Base-by-base conservation (phyloP, 164 flowering plant genomes). In the Umbellularia californica region DNA sequence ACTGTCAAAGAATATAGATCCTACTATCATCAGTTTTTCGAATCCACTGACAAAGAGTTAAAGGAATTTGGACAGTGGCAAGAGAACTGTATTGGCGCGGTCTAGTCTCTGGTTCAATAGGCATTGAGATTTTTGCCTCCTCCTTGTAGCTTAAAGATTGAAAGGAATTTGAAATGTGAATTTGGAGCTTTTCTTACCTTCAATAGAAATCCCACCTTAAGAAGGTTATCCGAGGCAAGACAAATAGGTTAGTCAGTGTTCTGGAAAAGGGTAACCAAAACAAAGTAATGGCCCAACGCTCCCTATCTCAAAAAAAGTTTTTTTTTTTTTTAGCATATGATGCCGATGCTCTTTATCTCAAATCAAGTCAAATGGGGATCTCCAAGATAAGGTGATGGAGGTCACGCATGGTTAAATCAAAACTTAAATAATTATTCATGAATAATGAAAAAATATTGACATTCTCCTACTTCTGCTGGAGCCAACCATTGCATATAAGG, bases 341-440 rank as follows among this genome's bases (percentile, higher is more conserved):
- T 28, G 28, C 28, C 15, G 15, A 70, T 71, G 71, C 80, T 71
- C 64, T 78, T 76, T 72, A 72, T 69, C 69, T 74, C 76, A 28
- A 79, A 78, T 74, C 81, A 79, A 75, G 33, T 50, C 66, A 75
- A 79, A 79, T 79, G 58, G 78, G 83, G 84, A 85, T 77, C 81
- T 86, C 52, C 55, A 70, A 10, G 69, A 65, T 79, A 85, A 77
- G 55, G 76, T 78, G 58, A 14, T 52, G 52, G 66, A 20, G 50
- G 47, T 70, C 68, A 58, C 7, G 41, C 41, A 70, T 70, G 63
- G 62, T 69, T 72, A 76, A 74, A 30, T 33, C 58, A 62, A 76
- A 70, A 73, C 5, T 74, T 50, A 72, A 64, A 74, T 62, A 73
- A 79, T 73, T 68, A 74, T 76, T 28, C 68, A 70, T 66, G 51